phyloP scores from a whole-genome alignment of 2,329 filamentous ascomycete species.

The Aspergillus sp. region DNA sequence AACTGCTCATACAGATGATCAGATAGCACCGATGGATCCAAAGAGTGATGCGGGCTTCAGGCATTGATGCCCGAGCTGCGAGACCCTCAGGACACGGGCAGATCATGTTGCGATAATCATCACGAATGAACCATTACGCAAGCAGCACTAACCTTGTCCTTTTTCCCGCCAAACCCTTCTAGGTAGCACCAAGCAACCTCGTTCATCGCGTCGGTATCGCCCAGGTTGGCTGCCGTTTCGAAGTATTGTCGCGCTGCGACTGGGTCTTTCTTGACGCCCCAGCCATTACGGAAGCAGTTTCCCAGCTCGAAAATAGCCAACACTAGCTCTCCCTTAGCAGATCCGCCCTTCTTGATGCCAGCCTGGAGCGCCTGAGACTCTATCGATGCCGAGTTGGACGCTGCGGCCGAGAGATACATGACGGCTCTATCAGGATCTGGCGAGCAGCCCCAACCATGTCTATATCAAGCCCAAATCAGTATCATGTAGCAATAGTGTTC shows the following conservation, averaged over 20 bases:
- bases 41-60: slow-evolving; percentile 23
- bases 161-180: slow-evolving; percentile 95
- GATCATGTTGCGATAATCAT: neutral
- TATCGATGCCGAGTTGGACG: slow-evolving; percentile 83
- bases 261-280: slow-evolving; percentile 85
- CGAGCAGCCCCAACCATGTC: slow-evolving; percentile 89
- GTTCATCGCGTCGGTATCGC: slow-evolving; percentile 97
- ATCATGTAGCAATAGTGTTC: neutral
- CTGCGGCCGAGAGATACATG: slow-evolving; percentile 81
- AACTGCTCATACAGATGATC: slow-evolving; percentile 11
- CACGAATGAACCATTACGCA: slow-evolving; percentile 2
- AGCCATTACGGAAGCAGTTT: slow-evolving; percentile 81
- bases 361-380: slow-evolving; percentile 83
- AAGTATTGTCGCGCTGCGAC: slow-evolving; percentile 89
- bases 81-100: neutral
- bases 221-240: slow-evolving; percentile 93
- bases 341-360: slow-evolving; percentile 88
- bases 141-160: slow-evolving; percentile 81
- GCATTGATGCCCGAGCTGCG: slow-evolving; percentile 37
- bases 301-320: slow-evolving; percentile 91
- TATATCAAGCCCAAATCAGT: slow-evolving; percentile 35
- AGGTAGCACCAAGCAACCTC: slow-evolving; percentile 95
- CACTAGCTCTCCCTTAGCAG: slow-evolving; percentile 92
- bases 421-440: slow-evolving; percentile 73
- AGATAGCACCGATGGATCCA: slow-evolving; percentile 16